Base-by-base conservation (phyloP, 2,329 filamentous ascomycete species). In the Blumeriella jaapii region DNA sequence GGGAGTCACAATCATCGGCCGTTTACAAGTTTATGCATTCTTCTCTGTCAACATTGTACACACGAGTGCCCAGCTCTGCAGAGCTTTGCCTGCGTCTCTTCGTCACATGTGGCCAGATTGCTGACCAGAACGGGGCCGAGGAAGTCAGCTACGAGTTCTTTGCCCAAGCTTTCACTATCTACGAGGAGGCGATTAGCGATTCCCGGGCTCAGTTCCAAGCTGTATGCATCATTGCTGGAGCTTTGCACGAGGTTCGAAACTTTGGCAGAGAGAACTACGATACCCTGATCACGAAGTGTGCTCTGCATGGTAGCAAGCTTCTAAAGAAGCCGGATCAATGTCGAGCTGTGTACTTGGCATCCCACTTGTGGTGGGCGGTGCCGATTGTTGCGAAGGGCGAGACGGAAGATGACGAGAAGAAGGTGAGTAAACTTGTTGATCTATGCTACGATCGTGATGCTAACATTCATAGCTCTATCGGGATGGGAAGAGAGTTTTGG, bases 191-290 rank as follows among this genome's bases (percentile, higher is more conserved):
- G 0, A 82, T 98, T 45, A 91, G 85, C 42, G 93, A 98, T 57
- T 94, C 86, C 11, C 80, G 93, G 57, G 89, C 87, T 10, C 91
- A 98, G 57, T 98, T 96, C 65, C 91, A 98, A 62, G 89, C 91
- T 1, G 91, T 98, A 1, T 95, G 87, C 50, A 80, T 95, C 24
- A 86, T 98, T 52, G 85, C 89, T 2, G 84, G 82, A 38, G 85
- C 83, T 4, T 65, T 98, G 38, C 87, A 95, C 55, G 80, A 85
- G 45, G 89, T 85, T 9, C 71, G 89, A 39, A 79, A 89, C 53
- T 98, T 98, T 57, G 79, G 83, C 43, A 87, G 89, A 58, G 91
- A 98, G 61, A 98, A 96, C 55, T 98, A 96, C 60, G 93, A 98
- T 58, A 98, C 91, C 0, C 68, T 98, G 20, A 98, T 98, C 55